phyloP scores from a whole-genome alignment of 768 basidiomycete species.

The Lentinula sp. region DNA sequence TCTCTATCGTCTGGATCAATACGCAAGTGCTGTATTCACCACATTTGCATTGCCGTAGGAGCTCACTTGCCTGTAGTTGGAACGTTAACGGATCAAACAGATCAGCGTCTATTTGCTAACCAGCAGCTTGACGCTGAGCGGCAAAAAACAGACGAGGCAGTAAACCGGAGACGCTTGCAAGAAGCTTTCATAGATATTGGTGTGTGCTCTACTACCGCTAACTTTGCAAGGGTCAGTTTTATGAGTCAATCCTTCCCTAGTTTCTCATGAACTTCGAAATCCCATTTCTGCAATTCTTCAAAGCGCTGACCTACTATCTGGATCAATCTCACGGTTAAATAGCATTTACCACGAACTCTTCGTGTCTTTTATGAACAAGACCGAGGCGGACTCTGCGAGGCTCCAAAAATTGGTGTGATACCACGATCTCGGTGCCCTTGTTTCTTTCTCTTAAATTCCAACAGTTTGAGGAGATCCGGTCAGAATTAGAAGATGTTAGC shows the following conservation, averaged over 20 bases:
- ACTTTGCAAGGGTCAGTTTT: neutral
- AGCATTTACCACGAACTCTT: neutral
- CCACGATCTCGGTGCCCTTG: no score
- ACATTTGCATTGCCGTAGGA: neutral
- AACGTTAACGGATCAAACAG: constrained; percentile 3
- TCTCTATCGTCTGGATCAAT: neutral
- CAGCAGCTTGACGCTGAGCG: neutral
- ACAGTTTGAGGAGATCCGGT: neutral
- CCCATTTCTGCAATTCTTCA: constrained; percentile 6
- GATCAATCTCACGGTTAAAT: neutral
- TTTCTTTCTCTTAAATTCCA: no score
- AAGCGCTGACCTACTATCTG: constrained; percentile 4
- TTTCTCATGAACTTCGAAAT: constrained; percentile 6
- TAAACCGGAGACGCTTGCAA: constrained; percentile 1
- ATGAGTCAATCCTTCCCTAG: neutral
- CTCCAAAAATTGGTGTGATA: no score
- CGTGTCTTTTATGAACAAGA: no score
- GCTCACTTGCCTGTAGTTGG: neutral
- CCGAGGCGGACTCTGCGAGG: no score
- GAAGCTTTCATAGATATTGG: constrained; percentile 7
- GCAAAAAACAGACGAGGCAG: neutral
- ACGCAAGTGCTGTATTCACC: neutral
- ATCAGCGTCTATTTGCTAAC: neutral
- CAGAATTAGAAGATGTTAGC: neutral
- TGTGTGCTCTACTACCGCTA: neutral